Conservation (phyloP, 306 rosid species). For the Purshia tridentata region DNA sequence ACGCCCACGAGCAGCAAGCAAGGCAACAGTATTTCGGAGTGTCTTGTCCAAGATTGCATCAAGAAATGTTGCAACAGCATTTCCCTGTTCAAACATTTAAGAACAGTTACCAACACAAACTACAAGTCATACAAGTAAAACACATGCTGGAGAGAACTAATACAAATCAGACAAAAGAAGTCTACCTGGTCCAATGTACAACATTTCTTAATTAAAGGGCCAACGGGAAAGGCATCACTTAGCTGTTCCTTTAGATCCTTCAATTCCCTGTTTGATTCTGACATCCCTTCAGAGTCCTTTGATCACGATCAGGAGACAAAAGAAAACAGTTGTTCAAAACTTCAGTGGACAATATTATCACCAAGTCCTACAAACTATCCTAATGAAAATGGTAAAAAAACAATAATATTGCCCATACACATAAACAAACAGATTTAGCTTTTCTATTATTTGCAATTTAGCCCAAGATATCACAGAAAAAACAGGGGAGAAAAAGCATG, state of each 20-base stretch:
- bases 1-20: slow-evolving; percentile 96
- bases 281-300: slow-evolving; percentile 73
- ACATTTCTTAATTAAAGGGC: slow-evolving; percentile 81
- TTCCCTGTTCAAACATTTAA: slow-evolving; percentile 58
- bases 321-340: slow-evolving; percentile 20
- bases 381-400: neutral
- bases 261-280: slow-evolving; percentile 72
- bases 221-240: slow-evolving; percentile 75
- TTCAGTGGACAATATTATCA: slow-evolving; percentile 14
- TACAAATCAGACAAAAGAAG: neutral
- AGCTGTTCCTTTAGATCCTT: slow-evolving; percentile 85
- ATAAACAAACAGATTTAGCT: neutral
- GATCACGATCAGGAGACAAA: slow-evolving; percentile 33
- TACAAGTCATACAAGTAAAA: slow-evolving; percentile 9
- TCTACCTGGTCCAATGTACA: slow-evolving; percentile 89
- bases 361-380: neutral
- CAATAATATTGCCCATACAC: neutral
- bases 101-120: slow-evolving; percentile 2
- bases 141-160: slow-evolving; percentile 4
- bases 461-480: slow-evolving; percentile 8
- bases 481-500: slow-evolving; percentile 12
- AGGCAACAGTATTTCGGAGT: slow-evolving; percentile 73
- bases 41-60: slow-evolving; percentile 86
- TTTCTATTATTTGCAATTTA: neutral
- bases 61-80: slow-evolving; percentile 78